Base-by-base conservation (phyloP, 2,329 filamentous ascomycete genomes). In the Lachnellula subtilissima region DNA sequence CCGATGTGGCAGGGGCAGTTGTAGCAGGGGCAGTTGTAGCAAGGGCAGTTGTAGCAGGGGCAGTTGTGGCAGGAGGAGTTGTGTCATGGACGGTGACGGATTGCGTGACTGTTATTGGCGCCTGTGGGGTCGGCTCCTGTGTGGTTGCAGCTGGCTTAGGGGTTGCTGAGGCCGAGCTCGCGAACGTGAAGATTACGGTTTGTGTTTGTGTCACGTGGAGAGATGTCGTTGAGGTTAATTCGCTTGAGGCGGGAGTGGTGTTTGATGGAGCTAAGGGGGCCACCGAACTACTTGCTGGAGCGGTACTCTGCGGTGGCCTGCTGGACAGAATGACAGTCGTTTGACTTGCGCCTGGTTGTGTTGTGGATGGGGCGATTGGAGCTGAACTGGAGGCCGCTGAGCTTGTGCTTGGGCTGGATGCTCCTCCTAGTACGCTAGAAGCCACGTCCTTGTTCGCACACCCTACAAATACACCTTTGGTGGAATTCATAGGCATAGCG, bases 401-500 rank as follows among this genome's bases (percentile, higher is more conserved):
- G 23, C 49, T 51, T 19, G 49, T 45, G 17, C 36, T 43, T 42
- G 43, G 48, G 7, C 39, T 36, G 3, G 22, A 25, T 43, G 48
- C 40, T 43, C 45, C 39, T 14, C 75, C 77, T 3, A 84, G 69
- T 7, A 81, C 70, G 4, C 63, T 67, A 43, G 70, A 64, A 0
- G 79, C 81, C 2, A 69, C 67, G 2, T 65, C 64, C 9, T 68
- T 63, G 49, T 76, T 69, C 28, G 72, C 70, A 58, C 82, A 85
- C 2, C 73, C 74, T 23, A 85, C 70, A 52, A 72, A 66, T 9
- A 81, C 78, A 3, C 80, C 81, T 0, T 64, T 63, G 0, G 73
- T 73, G 11, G 68, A 75, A 39, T 73, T 75, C 73, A 83, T 76
- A 0, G 83, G 83, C 58, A 84, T 67, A 2, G 79, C 82, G 49